Evolutionary conservation across 192 early-diverging fungal genomes (phyloP), one percentile per base, ranked within the genome.

Genomic region (Coemansia sp.): DNA sequence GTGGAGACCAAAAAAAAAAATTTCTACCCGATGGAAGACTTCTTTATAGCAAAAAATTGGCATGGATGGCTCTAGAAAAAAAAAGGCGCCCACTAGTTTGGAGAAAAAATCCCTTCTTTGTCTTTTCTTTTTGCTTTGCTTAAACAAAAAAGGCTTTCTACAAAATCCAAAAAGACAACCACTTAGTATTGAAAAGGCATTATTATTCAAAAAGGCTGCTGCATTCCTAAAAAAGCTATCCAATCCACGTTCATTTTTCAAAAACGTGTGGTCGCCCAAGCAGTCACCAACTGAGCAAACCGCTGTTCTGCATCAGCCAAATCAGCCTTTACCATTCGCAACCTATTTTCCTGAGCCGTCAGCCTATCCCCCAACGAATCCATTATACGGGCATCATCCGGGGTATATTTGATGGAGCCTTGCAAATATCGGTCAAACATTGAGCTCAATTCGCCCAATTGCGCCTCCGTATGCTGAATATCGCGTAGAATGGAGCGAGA

Each of bases 181-280:
- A 31, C 31, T 45, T 20, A 45, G n/a, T 45, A 18, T 45, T 20
- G 18, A 45, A 45, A 45, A 20, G 4, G 4, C 4, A 31, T 3
- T 31, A 3, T 31, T 47, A n/a, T 47, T 52, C 12, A 12, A 52
- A 52, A 5, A 7, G 48, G 23, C 16, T n/a, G n/a, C n/a, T n/a
- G n/a, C n/a, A n/a, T n/a, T n/a, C n/a, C n/a, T n/a, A n/a, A n/a
- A n/a, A n/a, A n/a, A n/a, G n/a, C n/a, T n/a, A n/a, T n/a, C 23
- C 0, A 52, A 52, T 31, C 31, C 31, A 31, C 1, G 4, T 31
- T 31, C 4, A 1, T 31, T 3, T 42, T 23, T 60, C 35, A 73
- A 41, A 75, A 73, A 25, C 57, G 59, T 6, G 53, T 21, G 0
- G 72, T 75, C 0, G 66, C 73, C 73, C 73, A 75, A 0, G 68